Base-by-base conservation (phyloP, 1,139 yeast genomes). In the Suhomyces wounanorum region DNA sequence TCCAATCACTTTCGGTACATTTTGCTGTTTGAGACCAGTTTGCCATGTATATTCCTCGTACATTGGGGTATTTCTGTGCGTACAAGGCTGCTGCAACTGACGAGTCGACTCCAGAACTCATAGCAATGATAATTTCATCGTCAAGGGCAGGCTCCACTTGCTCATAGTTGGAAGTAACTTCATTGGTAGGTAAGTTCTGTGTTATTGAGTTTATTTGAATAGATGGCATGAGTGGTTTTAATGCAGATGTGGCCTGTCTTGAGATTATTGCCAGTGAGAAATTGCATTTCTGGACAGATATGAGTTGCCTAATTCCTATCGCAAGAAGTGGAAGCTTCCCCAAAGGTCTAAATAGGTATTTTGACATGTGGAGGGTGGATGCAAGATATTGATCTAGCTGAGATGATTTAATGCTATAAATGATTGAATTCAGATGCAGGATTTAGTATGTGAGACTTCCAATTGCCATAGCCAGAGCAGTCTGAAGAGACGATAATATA, bases 51-150 rank as follows among this genome's bases (percentile, higher is more conserved):
- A 94, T 76, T 0, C 97, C 98, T 42, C 75, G 69, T 0, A 87
- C 95, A 42, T 85, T 82, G 6, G 66, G 72, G 54, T 77, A 79
- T 49, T 71, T 65, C 35, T 71, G 64, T 1, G 87, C 78, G 62
- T 83, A 83, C 51, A 91, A 59, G 0, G 94, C 84, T 0, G 98
- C 98, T 2, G 89, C 83, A 1, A 94, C 91, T 1, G 97, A 87
- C 0, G 98, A 91, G 66, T 94, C 99, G 0, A 94, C 98, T 0
- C 99, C 99, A 0, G 96, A 88, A 1, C 97, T 90, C 97, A 94
- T 90, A 21, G 98, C 97, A 2, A 94, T 82, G 35, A 88, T 73
- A 21, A 94, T 79, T 47, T 77, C 81, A 61, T 89, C 96, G 36
- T 78, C 65, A 4, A 59, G 58, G 0, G 55, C 53, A 0, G 95